Conservation (phyloP, 208 protist genomes). For the Leishmania tarentolae region DNA sequence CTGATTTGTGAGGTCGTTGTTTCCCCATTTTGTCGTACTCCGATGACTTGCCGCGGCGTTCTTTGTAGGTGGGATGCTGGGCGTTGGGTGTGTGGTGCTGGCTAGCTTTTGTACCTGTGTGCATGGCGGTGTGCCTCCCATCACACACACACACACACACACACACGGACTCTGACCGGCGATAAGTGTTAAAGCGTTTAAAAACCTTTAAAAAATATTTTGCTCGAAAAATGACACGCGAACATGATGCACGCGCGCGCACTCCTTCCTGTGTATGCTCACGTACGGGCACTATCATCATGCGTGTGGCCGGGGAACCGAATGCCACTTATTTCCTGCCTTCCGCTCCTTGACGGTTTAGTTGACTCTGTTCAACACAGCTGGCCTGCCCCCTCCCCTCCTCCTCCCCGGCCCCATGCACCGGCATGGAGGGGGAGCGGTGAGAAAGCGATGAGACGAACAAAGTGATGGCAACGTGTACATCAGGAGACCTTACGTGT, state of each 20-base stretch:
- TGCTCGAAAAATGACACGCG: no score
- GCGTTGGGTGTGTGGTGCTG: not conserved
- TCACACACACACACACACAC: not conserved
- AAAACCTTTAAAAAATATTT: not conserved
- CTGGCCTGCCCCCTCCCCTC: no score
- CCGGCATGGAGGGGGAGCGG: not conserved
- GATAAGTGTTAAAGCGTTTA: not conserved
- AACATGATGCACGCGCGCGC: not conserved
- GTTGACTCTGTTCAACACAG: not conserved
- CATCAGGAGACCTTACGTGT: not conserved
- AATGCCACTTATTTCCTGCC: not conserved
- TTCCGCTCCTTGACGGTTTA: not conserved
- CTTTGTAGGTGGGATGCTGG: not conserved
- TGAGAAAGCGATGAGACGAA: not conserved
- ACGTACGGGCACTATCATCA: not conserved
- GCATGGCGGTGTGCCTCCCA: not conserved
- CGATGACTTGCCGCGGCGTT: not conserved
- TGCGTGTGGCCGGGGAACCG: not conserved
- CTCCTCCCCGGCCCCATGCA: not conserved
- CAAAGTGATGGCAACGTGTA: not conserved
- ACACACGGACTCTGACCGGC: not conserved
- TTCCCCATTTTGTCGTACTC: not conserved
- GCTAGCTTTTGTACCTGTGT: no score
- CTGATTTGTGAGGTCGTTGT: constrained; percentile 48
- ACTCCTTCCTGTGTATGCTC: not conserved